Conservation (phyloP, 2,329 filamentous ascomycete genomes). For the Colletotrichum costaricense region DNA sequence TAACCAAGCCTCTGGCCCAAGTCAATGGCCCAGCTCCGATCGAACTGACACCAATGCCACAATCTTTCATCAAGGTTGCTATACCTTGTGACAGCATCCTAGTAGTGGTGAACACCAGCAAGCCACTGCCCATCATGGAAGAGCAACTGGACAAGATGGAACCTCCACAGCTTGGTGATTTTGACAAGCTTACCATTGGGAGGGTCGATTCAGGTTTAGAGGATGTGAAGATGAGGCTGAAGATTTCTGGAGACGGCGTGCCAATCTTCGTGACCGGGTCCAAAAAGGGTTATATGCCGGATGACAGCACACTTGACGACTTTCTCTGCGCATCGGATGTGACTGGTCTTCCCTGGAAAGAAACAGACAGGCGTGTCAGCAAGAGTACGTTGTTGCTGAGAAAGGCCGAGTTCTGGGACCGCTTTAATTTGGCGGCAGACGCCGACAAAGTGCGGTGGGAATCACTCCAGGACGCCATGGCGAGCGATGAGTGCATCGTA, state of each 20-base stretch:
- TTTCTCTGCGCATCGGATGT: conserved; percentile 23
- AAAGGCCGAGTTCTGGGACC: conserved; percentile 28
- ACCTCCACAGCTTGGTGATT: not conserved
- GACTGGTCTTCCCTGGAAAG: conserved; percentile 13
- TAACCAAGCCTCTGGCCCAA: conserved; percentile 11
- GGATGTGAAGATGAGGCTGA: conserved; percentile 7
- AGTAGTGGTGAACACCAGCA: not conserved
- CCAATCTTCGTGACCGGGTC: conserved; percentile 19
- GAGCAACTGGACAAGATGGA: not conserved
- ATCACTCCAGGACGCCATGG: conserved; percentile 28
- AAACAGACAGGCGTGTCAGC: conserved; percentile 4
- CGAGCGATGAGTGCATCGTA: conserved; percentile 27
- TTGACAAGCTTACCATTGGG: not conserved
- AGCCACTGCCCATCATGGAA: not conserved
- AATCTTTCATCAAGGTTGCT: conserved; percentile 24
- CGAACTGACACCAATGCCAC: conserved; percentile 29
- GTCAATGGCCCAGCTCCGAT: conserved; percentile 11
- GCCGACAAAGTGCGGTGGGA: conserved; percentile 24
- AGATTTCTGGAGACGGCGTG: conserved; percentile 24
- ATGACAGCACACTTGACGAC: conserved; percentile 2
- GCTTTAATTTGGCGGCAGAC: not conserved
- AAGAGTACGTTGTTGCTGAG: not conserved
- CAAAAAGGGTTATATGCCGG: conserved; percentile 6
- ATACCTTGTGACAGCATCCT: conserved; percentile 24
- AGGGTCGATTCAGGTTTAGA: not conserved